phyloP scores from a whole-genome alignment of 2,329 filamentous ascomycete genomes.

The Botrytis tulipae region DNA sequence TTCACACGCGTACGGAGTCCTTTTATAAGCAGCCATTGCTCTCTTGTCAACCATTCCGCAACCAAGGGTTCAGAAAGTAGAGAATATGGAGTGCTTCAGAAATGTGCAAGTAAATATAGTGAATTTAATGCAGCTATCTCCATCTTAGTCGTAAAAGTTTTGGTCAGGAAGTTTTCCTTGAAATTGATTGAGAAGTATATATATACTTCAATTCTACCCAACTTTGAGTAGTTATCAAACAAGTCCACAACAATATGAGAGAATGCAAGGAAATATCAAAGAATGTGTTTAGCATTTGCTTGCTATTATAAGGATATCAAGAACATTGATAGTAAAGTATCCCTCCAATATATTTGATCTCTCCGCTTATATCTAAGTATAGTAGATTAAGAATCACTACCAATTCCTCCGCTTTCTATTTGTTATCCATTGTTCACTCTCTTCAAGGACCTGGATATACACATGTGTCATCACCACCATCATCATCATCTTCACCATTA shows the following conservation, averaged over 20 bases:
- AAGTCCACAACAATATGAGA: too few relatives aligned
- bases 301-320: neutral
- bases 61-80: neutral
- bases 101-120: neutral
- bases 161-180: too few relatives aligned
- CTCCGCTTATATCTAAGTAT: fast-evolving
- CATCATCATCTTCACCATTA: too few relatives aligned
- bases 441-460: too few relatives aligned
- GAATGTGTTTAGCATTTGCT: fast-evolving
- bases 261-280: neutral
- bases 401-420: neutral
- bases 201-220: too few relatives aligned
- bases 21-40: neutral
- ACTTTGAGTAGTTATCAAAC: too few relatives aligned
- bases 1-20: neutral
- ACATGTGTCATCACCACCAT: too few relatives aligned
- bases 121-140: neutral
- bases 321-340: neutral
- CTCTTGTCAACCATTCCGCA: neutral
- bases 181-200: too few relatives aligned
- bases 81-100: neutral
- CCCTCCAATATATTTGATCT: fast-evolving
- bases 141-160: neutral
- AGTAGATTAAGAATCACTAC: fast-evolving
- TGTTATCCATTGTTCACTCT: neutral